These are phyloP conservation scores for Oryza glumipatula DNA, from an alignment of 176 grass and related monocot species.

Conservation along the genomic window DNA sequence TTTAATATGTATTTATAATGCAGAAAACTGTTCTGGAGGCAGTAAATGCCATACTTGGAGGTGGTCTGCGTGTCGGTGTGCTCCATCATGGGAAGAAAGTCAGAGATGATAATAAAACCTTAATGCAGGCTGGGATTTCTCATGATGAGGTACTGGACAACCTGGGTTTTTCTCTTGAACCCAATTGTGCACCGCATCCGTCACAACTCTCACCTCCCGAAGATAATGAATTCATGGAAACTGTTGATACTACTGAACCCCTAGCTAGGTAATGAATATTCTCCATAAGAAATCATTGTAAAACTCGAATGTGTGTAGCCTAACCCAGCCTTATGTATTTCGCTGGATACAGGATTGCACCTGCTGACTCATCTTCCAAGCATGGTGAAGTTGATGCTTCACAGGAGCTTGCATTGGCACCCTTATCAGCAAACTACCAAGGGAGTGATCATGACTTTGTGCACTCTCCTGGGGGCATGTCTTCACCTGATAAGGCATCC, in stretches of 20 bases:
- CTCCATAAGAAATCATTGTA: background rate
- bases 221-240: constrained; percentile 59
- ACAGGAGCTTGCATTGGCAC: constrained; percentile 57
- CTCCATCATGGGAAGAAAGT: constrained; percentile 89
- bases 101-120: constrained; percentile 80
- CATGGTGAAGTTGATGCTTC: constrained; percentile 48
- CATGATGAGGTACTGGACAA: constrained; percentile 58
- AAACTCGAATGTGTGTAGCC: background rate
- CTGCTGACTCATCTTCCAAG: constrained; percentile 50
- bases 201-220: constrained; percentile 47
- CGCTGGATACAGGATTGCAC: constrained; percentile 54
- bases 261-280: constrained; percentile 70
- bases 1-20: constrained; percentile 52
- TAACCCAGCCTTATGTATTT: constrained; percentile 11
- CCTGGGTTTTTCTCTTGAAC: constrained; percentile 86
- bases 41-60: constrained; percentile 82
- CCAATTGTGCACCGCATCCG: constrained; percentile 52
- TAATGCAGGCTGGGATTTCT: constrained; percentile 75
- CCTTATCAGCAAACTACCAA: constrained; percentile 59
- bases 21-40: constrained; percentile 95
- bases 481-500: constrained; percentile 63
- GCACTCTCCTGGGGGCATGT: constrained; percentile 53
- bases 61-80: constrained; percentile 73
- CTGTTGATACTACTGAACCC: constrained; percentile 66
- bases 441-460: constrained; percentile 77